Evolutionary conservation across 352 stramenopile genomes (phyloP).

Genomic region (Pythium diclinum): DNA sequence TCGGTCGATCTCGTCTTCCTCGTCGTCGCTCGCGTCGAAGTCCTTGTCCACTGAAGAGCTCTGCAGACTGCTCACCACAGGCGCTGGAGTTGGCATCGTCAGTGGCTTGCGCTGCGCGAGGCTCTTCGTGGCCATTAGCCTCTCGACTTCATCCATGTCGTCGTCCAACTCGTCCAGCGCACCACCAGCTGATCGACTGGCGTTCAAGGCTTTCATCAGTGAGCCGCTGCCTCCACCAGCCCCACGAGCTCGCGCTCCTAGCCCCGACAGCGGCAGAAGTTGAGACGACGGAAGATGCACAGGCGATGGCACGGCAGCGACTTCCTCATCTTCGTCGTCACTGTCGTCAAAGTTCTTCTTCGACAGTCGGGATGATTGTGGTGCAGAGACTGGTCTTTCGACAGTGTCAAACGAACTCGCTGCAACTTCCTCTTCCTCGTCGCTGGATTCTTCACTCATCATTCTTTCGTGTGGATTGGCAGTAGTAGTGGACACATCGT

Average conservation of each 20-base stretch:
- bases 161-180: constrained; percentile 23
- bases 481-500: not conserved
- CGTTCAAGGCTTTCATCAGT: constrained; percentile 25
- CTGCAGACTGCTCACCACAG: not conserved
- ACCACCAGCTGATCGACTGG: constrained; percentile 9
- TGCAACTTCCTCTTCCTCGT: not conserved
- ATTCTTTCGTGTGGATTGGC: not conserved
- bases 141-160: constrained; percentile 38
- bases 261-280: constrained; percentile 12
- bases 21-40: constrained; percentile 1
- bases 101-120: not conserved
- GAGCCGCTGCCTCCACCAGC: constrained; percentile 9
- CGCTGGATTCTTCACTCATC: not conserved
- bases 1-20: not conserved
- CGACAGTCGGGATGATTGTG: no score
- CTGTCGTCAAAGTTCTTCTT: constrained; percentile 21
- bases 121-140: constrained; percentile 20
- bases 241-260: not conserved
- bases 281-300: not conserved
- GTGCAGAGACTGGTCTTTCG: no score
- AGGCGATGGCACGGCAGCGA: not conserved
- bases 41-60: not conserved
- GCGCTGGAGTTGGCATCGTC: not conserved
- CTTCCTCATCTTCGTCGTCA: constrained; percentile 9
- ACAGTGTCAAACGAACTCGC: no score